Evolutionary conservation across 2,329 filamentous ascomycete genomes (phyloP), one percentile per base, ranked within the genome.

Genomic region (Claviceps cyperi): DNA sequence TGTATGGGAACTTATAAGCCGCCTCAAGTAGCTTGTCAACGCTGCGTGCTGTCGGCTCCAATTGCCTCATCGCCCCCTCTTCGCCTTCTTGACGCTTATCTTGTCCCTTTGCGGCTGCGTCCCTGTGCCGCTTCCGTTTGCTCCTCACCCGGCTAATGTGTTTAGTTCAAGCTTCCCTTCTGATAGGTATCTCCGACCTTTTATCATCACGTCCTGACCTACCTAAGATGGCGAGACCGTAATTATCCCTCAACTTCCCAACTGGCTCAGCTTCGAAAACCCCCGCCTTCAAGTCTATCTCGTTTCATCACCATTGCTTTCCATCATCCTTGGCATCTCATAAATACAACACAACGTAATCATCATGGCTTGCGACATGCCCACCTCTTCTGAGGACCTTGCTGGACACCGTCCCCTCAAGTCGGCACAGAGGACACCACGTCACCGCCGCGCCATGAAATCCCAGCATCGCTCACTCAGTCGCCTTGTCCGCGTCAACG

Each of bases 401-500:
- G n/a, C 43, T 11, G 46, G 43, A 43, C 11, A 32, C 28, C 28
- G 49, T 28, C 14, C 6, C 17, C 38, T 50, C 24, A 46, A 50
- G 4, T 11, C n/a, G 3, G 36, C 49, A 4, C 51, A 45, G 41
- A 43, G 19, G 35, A 45, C 37, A 43, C 32, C 50, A 24, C 22
- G 46, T 32, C 17, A 48, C 9, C 49, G 46, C 21, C 51, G 49
- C 35, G 41, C 37, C 24, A 35, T 51, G 21, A 53, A 47, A 32
- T 37, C 49, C 0, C 49, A 51, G 32, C 47, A 53, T 13, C 51
- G 38, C 35, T 46, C 49, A 14, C n/a, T 51, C 13, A 53, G 22
- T n/a, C 59, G 64, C 50, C 55, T 63, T 32, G 53, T 65, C 50
- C 64, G 63, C 49, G 60, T 59, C 44, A 58, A 58, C 39, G 62